A percentile compares a stretch with the other conserved stretches of the same genome.
These are phyloP conservation scores for Stromatinia cepivora DNA, from an alignment of 2,329 filamentous ascomycete genomes.

Conservation along the genomic window DNA sequence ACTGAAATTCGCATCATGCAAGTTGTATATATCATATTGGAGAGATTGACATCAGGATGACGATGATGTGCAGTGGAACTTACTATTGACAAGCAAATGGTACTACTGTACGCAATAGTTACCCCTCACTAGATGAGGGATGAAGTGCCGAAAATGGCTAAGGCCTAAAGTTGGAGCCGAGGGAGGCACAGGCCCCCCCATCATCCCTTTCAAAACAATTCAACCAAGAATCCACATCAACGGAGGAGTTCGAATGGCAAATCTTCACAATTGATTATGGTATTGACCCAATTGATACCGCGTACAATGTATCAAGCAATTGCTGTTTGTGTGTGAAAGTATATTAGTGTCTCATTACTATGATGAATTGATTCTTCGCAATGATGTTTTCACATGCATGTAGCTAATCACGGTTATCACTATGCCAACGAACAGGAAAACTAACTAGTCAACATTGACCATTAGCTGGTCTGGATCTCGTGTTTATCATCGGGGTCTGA, in stretches of 20 bases:
- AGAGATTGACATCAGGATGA: neutral
- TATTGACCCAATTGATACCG: neutral
- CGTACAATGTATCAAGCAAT: neutral
- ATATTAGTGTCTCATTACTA: neutral
- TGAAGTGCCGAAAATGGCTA: neutral
- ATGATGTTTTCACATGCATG: constrained; percentile 2
- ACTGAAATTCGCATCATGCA: constrained; percentile 25
- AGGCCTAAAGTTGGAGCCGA: neutral
- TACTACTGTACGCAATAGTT: neutral
- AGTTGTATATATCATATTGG: neutral
- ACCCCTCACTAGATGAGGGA: neutral
- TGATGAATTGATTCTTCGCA: neutral
- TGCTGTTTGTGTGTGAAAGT: neutral
- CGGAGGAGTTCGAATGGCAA: neutral
- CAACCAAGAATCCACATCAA: neutral
- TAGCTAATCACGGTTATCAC: constrained; percentile 11
- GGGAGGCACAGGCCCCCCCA: constrained; percentile 9
- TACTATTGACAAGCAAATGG: neutral
- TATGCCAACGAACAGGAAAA: constrained; percentile 17
- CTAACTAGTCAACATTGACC: neutral
- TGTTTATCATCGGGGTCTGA: constrained; percentile 18
- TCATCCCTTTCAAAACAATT: neutral
- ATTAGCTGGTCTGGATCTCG: constrained; percentile 18
- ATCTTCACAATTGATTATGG: neutral
- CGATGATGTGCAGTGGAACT: neutral